Evolutionary conservation across 139 green algal genomes (phyloP).

Genomic region (Tetraselmis chui): DNA sequence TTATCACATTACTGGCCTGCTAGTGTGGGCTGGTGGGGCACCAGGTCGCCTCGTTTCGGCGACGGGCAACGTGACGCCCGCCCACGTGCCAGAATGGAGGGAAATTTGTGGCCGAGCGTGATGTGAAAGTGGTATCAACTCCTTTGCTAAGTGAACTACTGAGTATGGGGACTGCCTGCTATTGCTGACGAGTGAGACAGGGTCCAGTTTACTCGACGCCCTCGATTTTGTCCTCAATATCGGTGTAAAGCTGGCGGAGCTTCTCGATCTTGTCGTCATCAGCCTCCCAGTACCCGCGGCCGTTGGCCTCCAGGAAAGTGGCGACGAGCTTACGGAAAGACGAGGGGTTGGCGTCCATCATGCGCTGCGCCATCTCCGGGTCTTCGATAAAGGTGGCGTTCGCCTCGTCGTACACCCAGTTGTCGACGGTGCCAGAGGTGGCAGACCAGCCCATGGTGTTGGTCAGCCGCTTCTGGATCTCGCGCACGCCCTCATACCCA

Average conservation of each 20-base stretch:
- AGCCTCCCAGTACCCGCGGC: conserved; percentile 91
- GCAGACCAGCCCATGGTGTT: conserved; percentile 99
- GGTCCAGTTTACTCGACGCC: conserved; percentile 71
- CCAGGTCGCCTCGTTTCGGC: too few relatives aligned
- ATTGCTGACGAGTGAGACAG: background rate
- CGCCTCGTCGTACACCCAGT: conserved; percentile 99
- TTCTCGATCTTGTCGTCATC: conserved; percentile 87
- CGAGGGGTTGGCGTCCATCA: conserved; percentile 98
- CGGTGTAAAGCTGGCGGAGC: conserved; percentile 80
- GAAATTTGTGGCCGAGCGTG: background rate
- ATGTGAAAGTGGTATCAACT: too few relatives aligned
- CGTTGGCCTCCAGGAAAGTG: conserved; percentile 98
- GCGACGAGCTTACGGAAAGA: conserved; percentile 84
- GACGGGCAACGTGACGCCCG: background rate
- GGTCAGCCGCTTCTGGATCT: conserved; percentile 99
- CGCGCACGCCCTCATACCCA: conserved; percentile 96
- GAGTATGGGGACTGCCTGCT: background rate
- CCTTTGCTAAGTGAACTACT: background rate
- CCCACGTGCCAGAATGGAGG: background rate
- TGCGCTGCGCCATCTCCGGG: conserved; percentile 84
- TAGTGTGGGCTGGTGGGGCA: background rate
- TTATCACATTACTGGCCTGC: background rate
- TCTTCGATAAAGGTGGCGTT: conserved; percentile 97
- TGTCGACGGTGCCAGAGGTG: conserved; percentile 90
- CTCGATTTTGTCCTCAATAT: conserved; percentile 98